Conservation (phyloP, 495 filamentous ascomycete genomes). For the Trichoderma asperelloides region DNA sequence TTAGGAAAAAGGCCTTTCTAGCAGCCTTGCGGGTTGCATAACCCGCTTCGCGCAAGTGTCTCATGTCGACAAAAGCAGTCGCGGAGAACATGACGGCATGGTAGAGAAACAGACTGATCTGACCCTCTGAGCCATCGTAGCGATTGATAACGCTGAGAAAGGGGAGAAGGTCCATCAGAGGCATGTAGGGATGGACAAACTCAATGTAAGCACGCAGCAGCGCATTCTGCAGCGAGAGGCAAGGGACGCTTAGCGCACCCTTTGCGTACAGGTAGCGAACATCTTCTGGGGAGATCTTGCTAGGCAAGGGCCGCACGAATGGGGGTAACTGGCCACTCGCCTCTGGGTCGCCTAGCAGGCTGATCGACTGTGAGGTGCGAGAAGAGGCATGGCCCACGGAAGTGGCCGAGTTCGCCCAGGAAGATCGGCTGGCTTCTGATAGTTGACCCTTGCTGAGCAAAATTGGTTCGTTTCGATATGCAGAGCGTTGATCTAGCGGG, state of each 20-base stretch:
- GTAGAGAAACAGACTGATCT: conserved; percentile 67
- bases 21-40: conserved; percentile 63
- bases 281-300: conserved; percentile 61
- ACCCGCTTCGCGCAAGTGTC: conserved; percentile 57
- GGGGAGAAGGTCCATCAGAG: conserved; percentile 67
- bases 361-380: conserved; percentile 23
- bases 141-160: conserved; percentile 58
- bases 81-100: conserved; percentile 78
- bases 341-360: conserved; percentile 24
- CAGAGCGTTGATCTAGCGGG: conserved; percentile 26
- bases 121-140: conserved; percentile 55
- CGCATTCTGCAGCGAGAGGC: conserved; percentile 57
- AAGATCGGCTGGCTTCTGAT: neutral
- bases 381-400: neutral
- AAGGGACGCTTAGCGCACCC: conserved; percentile 64
- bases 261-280: conserved; percentile 65
- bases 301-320: conserved; percentile 65
- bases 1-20: conserved; percentile 70
- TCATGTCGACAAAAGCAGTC: conserved; percentile 66
- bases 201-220: conserved; percentile 67
- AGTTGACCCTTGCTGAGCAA: conserved; percentile 16
- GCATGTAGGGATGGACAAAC: conserved; percentile 85
- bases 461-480: conserved; percentile 19
- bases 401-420: conserved; percentile 20
- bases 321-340: conserved; percentile 41